phyloP scores from a whole-genome alignment of 2,329 filamentous ascomycete genomes.

The Domatiomyces catenatus region DNA sequence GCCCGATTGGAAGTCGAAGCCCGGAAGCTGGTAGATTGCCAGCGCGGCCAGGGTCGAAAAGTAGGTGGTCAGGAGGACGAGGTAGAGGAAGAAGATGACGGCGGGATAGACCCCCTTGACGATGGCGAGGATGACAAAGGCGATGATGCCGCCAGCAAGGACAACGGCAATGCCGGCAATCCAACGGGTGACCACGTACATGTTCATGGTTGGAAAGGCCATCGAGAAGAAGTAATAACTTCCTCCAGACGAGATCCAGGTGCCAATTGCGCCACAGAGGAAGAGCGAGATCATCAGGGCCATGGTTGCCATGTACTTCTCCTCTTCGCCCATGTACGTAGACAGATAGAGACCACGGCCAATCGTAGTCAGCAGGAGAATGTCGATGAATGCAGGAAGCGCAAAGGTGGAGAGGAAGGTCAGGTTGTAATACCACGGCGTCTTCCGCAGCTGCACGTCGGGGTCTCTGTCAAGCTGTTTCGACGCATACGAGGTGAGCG shows the following conservation, averaged over 20 bases:
- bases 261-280: slow-evolving; percentile 45
- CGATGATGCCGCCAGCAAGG: slow-evolving; percentile 38
- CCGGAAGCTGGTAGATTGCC: slow-evolving; percentile 39
- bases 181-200: slow-evolving; percentile 40
- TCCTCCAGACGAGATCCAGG: slow-evolving; percentile 48
- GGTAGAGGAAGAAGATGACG: slow-evolving; percentile 45
- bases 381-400: slow-evolving; percentile 47
- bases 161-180: slow-evolving; percentile 37
- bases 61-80: slow-evolving; percentile 43
- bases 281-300: slow-evolving; percentile 45
- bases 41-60: slow-evolving; percentile 41
- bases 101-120: slow-evolving; percentile 32
- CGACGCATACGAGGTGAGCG: slow-evolving; percentile 36
- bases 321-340: slow-evolving; percentile 36
- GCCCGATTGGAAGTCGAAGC: slow-evolving; percentile 42
- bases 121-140: slow-evolving; percentile 36
- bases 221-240: slow-evolving; percentile 46
- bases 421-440: slow-evolving; percentile 36
- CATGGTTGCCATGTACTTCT: slow-evolving; percentile 39
- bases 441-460: slow-evolving; percentile 27
- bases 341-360: slow-evolving; percentile 48
- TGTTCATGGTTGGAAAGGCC: slow-evolving; percentile 40
- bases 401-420: slow-evolving; percentile 48
- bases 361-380: slow-evolving; percentile 42
- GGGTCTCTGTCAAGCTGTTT: slow-evolving; percentile 39